Conservation (phyloP, 75 land plant species). For the Picea glauca region DNA sequence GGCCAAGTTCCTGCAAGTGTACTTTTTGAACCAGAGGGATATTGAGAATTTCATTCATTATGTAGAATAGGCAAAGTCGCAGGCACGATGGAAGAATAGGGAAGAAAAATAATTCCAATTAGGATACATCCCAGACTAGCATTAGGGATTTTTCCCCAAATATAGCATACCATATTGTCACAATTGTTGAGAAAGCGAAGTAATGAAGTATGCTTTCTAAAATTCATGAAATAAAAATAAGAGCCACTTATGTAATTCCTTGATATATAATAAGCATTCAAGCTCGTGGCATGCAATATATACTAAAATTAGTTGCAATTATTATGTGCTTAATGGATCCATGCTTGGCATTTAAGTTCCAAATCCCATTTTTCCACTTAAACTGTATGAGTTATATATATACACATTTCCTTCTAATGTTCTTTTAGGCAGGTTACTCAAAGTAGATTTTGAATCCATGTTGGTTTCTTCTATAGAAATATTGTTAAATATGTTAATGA, state of each 20-base stretch:
- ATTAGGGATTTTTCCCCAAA: conserved; percentile 26
- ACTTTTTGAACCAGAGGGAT: conserved; percentile 46
- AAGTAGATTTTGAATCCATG: conserved; percentile 41
- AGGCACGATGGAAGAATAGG: conserved; percentile 6
- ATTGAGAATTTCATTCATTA: conserved; percentile 51
- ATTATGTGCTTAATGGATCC: conserved; percentile 72
- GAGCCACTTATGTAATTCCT: conserved; percentile 49
- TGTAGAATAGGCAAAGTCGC: conserved; percentile 52
- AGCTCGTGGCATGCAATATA: conserved; percentile 32
- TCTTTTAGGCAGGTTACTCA: conserved; percentile 34
- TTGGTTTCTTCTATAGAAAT: conserved; percentile 41
- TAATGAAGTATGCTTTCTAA: conserved; percentile 55
- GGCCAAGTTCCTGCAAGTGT: conserved; percentile 57
- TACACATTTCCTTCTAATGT: conserved; percentile 22
- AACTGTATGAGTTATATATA: conserved; percentile 43
- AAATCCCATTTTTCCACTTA: conserved; percentile 32
- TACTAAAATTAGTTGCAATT: conserved; percentile 35
- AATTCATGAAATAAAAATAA: conserved; percentile 48
- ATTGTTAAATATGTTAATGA: conserved; percentile 46
- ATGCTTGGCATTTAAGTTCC: conserved; percentile 39
- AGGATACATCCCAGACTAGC: conserved; percentile 42
- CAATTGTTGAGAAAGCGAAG: conserved; percentile 47
- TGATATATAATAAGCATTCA: conserved; percentile 45
- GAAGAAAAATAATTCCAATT: too few species aligned
- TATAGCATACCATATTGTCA: conserved; percentile 57